Evolutionary conservation across 2,329 filamentous ascomycete genomes (phyloP).

Genomic region (Aspergillus novofumigatus): DNA sequence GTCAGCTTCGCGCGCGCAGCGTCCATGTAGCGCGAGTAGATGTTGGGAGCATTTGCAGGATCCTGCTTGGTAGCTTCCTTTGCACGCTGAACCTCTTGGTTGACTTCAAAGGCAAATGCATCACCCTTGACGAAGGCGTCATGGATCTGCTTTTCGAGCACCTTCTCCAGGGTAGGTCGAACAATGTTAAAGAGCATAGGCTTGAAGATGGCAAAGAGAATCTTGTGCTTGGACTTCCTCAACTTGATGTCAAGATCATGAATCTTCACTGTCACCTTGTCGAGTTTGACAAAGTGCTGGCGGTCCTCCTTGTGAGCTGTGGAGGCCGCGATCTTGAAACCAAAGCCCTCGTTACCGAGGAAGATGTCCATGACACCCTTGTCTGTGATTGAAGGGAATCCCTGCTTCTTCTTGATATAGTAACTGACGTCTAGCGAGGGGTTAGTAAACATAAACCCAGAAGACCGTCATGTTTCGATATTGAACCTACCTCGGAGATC

Average conservation of each 20-base stretch:
- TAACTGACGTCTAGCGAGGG: conserved; percentile 69
- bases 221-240: conserved; percentile 91
- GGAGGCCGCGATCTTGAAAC: conserved; percentile 86
- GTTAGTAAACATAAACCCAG: conserved; percentile 3
- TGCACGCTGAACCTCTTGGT: conserved; percentile 75
- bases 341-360: conserved; percentile 80
- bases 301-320: conserved; percentile 71
- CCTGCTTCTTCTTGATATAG: conserved; percentile 91
- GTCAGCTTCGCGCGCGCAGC: conserved; percentile 70
- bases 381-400: conserved; percentile 84
- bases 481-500: conserved; percentile 58
- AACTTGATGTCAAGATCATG: conserved; percentile 82
- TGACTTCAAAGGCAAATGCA: conserved; percentile 66
- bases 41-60: conserved; percentile 70
- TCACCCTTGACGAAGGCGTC: conserved; percentile 76
- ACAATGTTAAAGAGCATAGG: conserved; percentile 79
- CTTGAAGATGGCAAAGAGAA: conserved; percentile 82
- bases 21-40: conserved; percentile 78
- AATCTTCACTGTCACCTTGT: conserved; percentile 78
- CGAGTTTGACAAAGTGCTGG: conserved; percentile 89
- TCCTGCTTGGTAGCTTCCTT: conserved; percentile 62
- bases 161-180: conserved; percentile 79
- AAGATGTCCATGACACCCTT: conserved; percentile 84
- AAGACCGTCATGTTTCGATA: neutral
- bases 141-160: conserved; percentile 82